Base-by-base conservation (phyloP, 768 basidiomycete genomes). In the Suillus tomentosus region DNA sequence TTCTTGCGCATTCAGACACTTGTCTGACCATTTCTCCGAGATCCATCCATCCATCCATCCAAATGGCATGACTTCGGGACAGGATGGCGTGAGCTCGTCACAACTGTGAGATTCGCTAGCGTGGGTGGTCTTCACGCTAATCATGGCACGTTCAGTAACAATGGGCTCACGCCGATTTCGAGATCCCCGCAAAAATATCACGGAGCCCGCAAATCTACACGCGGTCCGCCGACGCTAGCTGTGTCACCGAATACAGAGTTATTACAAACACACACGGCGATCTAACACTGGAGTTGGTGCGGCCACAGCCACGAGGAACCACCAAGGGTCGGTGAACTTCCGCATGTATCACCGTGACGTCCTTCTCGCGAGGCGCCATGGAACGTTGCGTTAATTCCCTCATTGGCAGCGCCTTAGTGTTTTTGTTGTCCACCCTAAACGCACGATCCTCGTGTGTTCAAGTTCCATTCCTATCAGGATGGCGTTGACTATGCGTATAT, bases 341-440 rank as follows among this genome's bases (percentile, higher is more conserved):
- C n/a, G 36, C n/a, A 14, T 56, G 36, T 11, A 42, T 27, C 39
- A 7, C 8, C 36, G 36, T 37, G 36, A 37, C 15, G 56, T 40
- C 17, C 56, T 40, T 40, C 56, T 58, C 39, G 39, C 39, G 56
- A 27, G 39, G 40, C 10, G 11, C 57, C 24, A 37, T 22, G 39
- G 24, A 42, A 58, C 27, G 24, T 42, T 24, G 56, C 17, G 2
- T 17, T 42, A 42, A 58, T 27, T 42, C 24, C 39, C 56, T 58
- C 57, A 42, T 58, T 53, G 27, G 15, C 39, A 58, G 24, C 34
- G 53, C 53, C 31, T 11, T n/a, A 14, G 53, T 19, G 24, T 40
- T 57, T 22, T 53, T 34, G 51, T 53, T 11, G 31, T n/a, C 53
- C 53, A 34, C 53, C 24, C 57, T 27, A 57, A 56, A 56, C 9